Evolutionary conservation across 768 basidiomycete species (phyloP), one percentile per base, ranked within the genome.

Genomic region (Peribolospora kevripleyi): DNA sequence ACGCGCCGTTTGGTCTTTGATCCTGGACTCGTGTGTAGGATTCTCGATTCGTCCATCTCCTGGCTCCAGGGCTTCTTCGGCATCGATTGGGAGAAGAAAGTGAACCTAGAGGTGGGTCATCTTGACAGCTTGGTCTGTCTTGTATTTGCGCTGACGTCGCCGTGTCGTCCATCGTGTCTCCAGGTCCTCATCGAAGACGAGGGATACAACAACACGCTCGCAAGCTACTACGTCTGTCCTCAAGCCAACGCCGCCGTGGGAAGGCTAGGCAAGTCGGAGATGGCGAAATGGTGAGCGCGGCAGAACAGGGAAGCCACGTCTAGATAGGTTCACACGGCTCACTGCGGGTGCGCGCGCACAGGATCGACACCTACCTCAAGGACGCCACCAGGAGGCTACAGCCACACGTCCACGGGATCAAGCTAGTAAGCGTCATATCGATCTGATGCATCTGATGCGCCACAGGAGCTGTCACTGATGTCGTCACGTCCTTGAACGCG

Each of bases 341-440:
- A 52, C 0, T 9, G 1, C 14, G 11, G 10, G 54, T 54, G 11
- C 52, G 45, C 46, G 9, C 42, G 46, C 65, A 76, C 53, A 91
- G 88, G 87, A 71, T 78, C 0, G 63, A 65, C 0, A 74, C 76
- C 2, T 95, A 88, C 67, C 74, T 95, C 13, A 68, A 74, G 56
- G 71, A 76, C 48, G 83, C 87, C 0, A 70, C 67, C 40, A 65
- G 70, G 56, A 72, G 88, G 25, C 65, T 93, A 5, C 72, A 76
- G 53, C 66, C 68, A 4, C 51, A 63, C 43, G 43, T 45, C 43
- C 43, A 45, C 13, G 43, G 43, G 43, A 45, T 25, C 25, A 25
- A 25, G 1, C 25, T 25, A 25, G 25, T 25, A 25, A 25, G 25
- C 25, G 25, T 25, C 25, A 25, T 25, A 25, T 1, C 25, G 25